Percentiles rank a stretch among this genome's conserved stretches.
Evolutionary conservation across 345 rosid species (phyloP).

Genomic region (Nasturtium officinale): DNA sequence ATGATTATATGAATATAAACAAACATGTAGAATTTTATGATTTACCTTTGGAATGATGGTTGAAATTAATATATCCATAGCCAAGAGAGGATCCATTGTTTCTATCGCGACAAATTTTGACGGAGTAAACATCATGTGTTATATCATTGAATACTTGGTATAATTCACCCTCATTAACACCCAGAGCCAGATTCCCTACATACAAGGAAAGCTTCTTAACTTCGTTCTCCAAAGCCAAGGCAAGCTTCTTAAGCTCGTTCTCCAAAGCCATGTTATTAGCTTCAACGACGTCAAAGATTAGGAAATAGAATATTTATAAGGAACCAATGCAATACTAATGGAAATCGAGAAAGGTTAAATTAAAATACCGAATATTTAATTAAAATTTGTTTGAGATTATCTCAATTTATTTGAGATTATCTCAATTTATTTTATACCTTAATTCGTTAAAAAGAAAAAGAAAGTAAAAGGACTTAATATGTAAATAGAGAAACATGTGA

Average conservation of each 20-base stretch:
- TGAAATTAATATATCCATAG: conserved; percentile 61
- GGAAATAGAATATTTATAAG: no score
- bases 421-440: no score
- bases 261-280: not conserved
- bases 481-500: no score
- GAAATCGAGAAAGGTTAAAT: no score
- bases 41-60: conserved; percentile 47
- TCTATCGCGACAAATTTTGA: conserved; percentile 58
- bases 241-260: no score
- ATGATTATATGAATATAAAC: not conserved
- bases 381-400: no score
- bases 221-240: no score
- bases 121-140: conserved; percentile 46
- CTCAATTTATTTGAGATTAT: no score
- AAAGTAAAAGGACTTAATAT: no score
- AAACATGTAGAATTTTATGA: not conserved
- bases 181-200: conserved; percentile 59
- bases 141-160: conserved; percentile 47
- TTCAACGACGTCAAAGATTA: not conserved
- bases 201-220: conserved; percentile 45
- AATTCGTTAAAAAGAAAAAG: no score
- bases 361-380: no score
- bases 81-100: conserved; percentile 47
- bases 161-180: conserved; percentile 50
- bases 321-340: no score